Conservation (phyloP, 1,139 yeast genomes). For the Yamadazyma dendronema region DNA sequence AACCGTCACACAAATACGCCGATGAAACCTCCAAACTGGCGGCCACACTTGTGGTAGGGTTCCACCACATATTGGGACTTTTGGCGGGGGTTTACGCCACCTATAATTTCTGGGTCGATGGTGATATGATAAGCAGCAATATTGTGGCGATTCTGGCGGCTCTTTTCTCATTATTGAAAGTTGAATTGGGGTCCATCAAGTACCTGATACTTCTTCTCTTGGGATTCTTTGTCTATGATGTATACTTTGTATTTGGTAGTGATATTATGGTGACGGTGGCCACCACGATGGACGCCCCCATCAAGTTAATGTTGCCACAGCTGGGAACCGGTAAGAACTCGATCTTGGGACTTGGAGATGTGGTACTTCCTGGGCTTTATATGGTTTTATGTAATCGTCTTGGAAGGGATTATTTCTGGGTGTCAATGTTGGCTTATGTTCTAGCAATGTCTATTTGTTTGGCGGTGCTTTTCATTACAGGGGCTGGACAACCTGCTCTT, state of each 20-base stretch:
- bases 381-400: conserved; percentile 49
- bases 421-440: conserved; percentile 43
- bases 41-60: not conserved
- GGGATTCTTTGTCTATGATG: conserved; percentile 59
- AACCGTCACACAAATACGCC: not conserved
- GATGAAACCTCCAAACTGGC: not conserved
- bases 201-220: conserved; percentile 39
- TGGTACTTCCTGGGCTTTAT: conserved; percentile 56
- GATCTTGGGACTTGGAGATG: conserved; percentile 59
- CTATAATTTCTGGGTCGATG: not conserved
- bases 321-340: conserved; percentile 7
- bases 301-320: conserved; percentile 51
- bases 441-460: conserved; percentile 46
- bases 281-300: conserved; percentile 52
- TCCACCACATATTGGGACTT: not conserved
- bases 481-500: conserved; percentile 66
- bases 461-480: conserved; percentile 32
- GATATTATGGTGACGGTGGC: conserved; percentile 67
- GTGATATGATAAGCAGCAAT: not conserved
- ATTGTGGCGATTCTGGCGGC: not conserved
- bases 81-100: not conserved
- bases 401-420: conserved; percentile 46
- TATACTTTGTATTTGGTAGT: conserved; percentile 65
- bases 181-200: conserved; percentile 30
- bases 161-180: conserved; percentile 5